phyloP scores from a whole-genome alignment of 805 yeast genomes.

The Torulaspora gathmanii region DNA sequence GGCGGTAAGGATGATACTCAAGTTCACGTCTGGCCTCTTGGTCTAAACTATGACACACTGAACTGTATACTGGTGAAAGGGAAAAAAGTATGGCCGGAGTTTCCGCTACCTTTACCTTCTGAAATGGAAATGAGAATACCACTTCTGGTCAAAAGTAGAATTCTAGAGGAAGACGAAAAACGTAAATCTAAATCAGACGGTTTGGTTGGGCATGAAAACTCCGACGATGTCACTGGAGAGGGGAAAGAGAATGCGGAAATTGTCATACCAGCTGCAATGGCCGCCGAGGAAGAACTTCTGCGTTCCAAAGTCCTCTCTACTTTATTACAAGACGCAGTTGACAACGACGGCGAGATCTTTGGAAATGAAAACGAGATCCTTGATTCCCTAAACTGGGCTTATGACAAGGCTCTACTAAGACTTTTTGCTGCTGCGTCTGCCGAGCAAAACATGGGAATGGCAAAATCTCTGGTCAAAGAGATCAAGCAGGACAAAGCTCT shows the following conservation, averaged over 20 bases:
- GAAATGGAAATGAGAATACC: conserved; percentile 73
- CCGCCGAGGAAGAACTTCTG: conserved; percentile 61
- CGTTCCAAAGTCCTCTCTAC: conserved; percentile 59
- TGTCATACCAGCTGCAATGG: conserved; percentile 27
- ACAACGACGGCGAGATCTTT: conserved; percentile 41
- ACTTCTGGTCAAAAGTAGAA: conserved; percentile 37
- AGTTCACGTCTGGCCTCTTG: conserved; percentile 84
- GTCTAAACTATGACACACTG: conserved; percentile 63
- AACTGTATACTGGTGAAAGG: conserved; percentile 75
- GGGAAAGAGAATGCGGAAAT: conserved; percentile 27
- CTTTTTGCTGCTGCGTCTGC: conserved; percentile 71
- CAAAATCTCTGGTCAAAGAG: conserved; percentile 62
- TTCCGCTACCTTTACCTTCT: conserved; percentile 81
- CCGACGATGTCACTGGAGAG: conserved; percentile 16
- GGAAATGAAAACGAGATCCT: conserved; percentile 52
- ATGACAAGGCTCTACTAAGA: conserved; percentile 75
- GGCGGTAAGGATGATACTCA: conserved; percentile 44
- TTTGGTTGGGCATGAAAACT: conserved; percentile 22
- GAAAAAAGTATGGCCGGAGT: conserved; percentile 58
- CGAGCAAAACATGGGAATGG: conserved; percentile 58
- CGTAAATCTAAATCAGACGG: conserved; percentile 25
- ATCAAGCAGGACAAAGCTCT: conserved; percentile 74
- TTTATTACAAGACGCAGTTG: conserved; percentile 52
- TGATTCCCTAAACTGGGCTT: conserved; percentile 47
- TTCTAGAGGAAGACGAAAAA: conserved; percentile 28